Conservation (phyloP, 129 eudicot genomes). For the Gnaphalium uliginosum region DNA sequence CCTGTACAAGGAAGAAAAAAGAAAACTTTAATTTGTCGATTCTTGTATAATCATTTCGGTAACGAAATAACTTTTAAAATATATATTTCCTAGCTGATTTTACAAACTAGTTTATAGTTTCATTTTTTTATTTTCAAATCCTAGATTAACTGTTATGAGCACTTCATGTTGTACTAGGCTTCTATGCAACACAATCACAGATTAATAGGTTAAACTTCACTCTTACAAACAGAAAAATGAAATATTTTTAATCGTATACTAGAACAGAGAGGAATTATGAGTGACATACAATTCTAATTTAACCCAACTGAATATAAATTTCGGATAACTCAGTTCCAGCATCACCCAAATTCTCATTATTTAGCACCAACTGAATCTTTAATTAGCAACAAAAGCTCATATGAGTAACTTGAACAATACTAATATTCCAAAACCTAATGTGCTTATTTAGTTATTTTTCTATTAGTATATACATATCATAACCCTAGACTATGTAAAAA, state of each 20-base stretch:
- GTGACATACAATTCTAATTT: slow-evolving; percentile 16
- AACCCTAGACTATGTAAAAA: background rate
- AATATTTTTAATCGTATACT: background rate
- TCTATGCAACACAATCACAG: background rate
- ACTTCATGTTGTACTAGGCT: background rate
- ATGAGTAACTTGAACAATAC: background rate
- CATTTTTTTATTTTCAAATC: background rate
- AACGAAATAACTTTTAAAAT: background rate
- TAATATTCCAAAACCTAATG: background rate
- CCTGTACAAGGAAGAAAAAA: slow-evolving; percentile 44
- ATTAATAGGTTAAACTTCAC: background rate
- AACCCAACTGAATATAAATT: background rate
- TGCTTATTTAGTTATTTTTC: background rate
- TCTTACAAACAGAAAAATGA: slow-evolving; percentile 1
- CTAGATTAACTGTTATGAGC: background rate
- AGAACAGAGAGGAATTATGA: slow-evolving; percentile 20
- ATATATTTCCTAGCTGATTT: slow-evolving; percentile 4
- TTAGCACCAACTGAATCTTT: background rate
- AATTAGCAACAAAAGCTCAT: background rate
- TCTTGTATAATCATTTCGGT: slow-evolving; percentile 3
- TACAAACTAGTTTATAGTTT: background rate
- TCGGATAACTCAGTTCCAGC: background rate
- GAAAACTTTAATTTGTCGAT: background rate
- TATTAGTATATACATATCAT: background rate
- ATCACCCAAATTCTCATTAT: slow-evolving; percentile 6